Base-by-base conservation (phyloP, 495 filamentous ascomycete genomes). In the Tirmania nivea region DNA sequence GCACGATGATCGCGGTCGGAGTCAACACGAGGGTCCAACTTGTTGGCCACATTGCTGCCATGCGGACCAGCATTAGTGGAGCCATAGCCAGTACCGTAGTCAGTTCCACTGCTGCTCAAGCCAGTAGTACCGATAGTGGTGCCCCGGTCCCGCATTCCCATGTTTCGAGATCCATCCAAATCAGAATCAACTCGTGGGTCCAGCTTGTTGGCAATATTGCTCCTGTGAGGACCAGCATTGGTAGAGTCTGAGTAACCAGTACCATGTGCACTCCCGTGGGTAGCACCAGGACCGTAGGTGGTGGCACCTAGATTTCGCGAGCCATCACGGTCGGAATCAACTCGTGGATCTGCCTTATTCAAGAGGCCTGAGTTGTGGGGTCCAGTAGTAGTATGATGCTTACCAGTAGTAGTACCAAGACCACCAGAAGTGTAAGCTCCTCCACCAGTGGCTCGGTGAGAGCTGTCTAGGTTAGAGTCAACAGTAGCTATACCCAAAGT, bases 141-240 rank as follows among this genome's bases (percentile, higher is more conserved):
- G 20, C 64, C 56, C 8, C 61, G 57, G 55, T 45, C 59, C 51
- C 56, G 56, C n/a, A n/a, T n/a, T n/a, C n/a, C n/a, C n/a, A n/a
- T n/a, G n/a, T n/a, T n/a, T n/a, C n/a, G n/a, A n/a, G n/a, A n/a
- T 51, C 56, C 64, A 53, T 69, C 66, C 6, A 57, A 56, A 52
- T 72, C 69, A 35, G 67, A 69, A 55, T 75, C 73, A 0, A 75
- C 70, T 39, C 70, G 69, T 36, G 74, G 73, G 56, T 77, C 74
- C 21, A 67, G 50, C 58, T 71, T 70, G 54, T 74, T 76, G 34
- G 60, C 61, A n/a, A 64, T 8, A 48, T 70, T 68, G 11, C 68
- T 68, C 19, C 59, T 56, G 53, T 71, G 70, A 11, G 72, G 72
- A 21, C 74, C 74, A 20, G 70, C 68, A 0, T 67, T 77, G 53